These are phyloP conservation scores for Neurospora sp. DNA, from an alignment of 495 filamentous ascomycete species.

Conservation along the genomic window DNA sequence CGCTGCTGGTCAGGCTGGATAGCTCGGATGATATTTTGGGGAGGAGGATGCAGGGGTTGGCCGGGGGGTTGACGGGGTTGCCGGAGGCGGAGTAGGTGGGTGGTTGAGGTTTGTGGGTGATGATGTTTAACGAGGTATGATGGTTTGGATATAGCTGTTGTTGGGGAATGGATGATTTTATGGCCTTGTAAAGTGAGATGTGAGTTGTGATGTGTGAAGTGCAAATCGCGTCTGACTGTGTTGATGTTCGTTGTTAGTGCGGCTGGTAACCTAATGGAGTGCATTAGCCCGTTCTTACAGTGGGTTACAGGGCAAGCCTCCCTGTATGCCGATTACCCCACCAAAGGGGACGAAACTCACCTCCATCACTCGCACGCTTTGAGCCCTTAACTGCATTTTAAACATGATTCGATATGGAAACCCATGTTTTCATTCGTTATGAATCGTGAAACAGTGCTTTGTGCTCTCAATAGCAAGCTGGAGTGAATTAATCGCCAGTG, in stretches of 20 bases:
- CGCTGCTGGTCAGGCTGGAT: constrained; percentile 60
- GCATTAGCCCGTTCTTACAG: not conserved
- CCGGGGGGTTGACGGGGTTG: constrained; percentile 64
- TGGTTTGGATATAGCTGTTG: not conserved
- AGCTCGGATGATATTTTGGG: constrained; percentile 79
- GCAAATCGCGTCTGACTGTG: not conserved
- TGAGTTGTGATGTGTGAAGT: not conserved
- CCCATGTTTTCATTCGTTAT: too few relatives aligned
- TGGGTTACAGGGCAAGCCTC: not conserved
- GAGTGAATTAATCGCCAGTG: not conserved
- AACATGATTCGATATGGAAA: too few relatives aligned
- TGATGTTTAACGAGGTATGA: not conserved
- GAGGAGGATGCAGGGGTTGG: constrained; percentile 75
- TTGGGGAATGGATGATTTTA: not conserved
- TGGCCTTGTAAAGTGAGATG: not conserved
- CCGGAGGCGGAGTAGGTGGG: constrained; percentile 31
- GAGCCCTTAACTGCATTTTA: not conserved
- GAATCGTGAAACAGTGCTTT: too few relatives aligned
- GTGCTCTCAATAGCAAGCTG: too few relatives aligned
- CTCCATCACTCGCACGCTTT: not conserved
- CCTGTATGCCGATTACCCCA: not conserved
- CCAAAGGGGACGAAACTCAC: not conserved
- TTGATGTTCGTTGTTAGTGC: not conserved
- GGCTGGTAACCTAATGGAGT: not conserved
- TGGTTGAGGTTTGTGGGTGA: not conserved